A percentile compares a stretch with the other conserved stretches of the same genome.
phyloP scores from a whole-genome alignment of 345 rosid species.

The Syzygium aromaticum region DNA sequence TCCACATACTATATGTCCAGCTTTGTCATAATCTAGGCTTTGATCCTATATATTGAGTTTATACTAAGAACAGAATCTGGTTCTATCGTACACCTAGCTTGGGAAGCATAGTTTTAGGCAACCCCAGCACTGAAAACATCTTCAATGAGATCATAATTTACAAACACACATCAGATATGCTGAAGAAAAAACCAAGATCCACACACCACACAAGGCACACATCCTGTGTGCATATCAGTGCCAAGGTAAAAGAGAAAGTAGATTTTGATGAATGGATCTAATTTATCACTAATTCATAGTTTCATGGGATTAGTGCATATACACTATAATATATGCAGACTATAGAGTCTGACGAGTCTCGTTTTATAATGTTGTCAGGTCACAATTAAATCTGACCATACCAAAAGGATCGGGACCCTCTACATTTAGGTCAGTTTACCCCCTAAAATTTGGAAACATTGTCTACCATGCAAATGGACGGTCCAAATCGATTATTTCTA shows the following conservation, averaged over 20 bases:
- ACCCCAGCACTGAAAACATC: neutral
- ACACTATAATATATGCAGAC: neutral
- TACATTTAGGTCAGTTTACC: neutral
- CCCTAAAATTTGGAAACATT: neutral
- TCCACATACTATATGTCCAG: neutral
- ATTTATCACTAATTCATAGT: neutral
- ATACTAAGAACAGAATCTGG: neutral
- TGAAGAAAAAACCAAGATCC: neutral
- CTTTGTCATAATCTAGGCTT: neutral
- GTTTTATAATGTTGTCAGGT: neutral
- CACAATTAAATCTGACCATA: neutral
- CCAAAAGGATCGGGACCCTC: neutral
- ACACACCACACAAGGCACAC: neutral
- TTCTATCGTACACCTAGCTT: neutral
- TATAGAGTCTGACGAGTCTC: neutral
- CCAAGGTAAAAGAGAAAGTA: neutral
- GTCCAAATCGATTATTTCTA: neutral
- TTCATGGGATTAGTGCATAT: neutral
- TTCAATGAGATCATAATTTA: neutral
- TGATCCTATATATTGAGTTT: neutral
- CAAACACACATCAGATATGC: neutral
- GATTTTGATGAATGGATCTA: neutral
- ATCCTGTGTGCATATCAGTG: neutral
- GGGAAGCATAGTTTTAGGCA: neutral
- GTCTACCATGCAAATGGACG: neutral